phyloP scores from a whole-genome alignment of 2,329 filamentous ascomycete genomes.

The Tolypocladium amazonense region DNA sequence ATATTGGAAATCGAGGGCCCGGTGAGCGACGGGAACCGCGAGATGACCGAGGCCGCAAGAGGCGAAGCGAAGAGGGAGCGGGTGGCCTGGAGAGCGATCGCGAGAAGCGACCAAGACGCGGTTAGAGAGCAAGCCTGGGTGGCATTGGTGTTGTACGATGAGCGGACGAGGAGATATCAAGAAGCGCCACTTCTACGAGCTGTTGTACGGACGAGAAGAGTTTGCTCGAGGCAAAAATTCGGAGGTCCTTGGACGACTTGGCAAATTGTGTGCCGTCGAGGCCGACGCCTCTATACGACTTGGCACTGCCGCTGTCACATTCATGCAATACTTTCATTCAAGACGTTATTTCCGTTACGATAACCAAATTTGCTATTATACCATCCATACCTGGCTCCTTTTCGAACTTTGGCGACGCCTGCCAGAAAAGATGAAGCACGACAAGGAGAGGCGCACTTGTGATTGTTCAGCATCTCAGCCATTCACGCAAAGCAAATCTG shows the following conservation, averaged over 20 bases:
- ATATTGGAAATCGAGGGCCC: constrained; percentile 17
- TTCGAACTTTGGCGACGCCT: neutral
- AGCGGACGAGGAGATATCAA: neutral
- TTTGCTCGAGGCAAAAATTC: neutral
- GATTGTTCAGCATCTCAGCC: neutral
- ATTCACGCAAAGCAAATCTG: neutral
- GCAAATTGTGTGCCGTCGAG: neutral
- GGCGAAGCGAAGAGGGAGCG: constrained; percentile 37
- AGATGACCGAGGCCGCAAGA: constrained; percentile 26
- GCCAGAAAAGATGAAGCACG: neutral
- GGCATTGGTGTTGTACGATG: neutral
- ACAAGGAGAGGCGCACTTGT: neutral
- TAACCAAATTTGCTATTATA: neutral
- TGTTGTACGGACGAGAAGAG: neutral
- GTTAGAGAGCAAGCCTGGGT: neutral
- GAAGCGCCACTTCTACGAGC: neutral
- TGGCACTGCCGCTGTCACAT: neutral
- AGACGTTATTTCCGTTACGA: neutral
- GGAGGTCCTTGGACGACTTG: neutral
- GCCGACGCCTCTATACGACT: neutral
- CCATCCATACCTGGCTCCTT: neutral
- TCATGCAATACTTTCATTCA: neutral
- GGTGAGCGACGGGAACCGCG: constrained; percentile 22
- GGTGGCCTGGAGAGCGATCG: constrained; percentile 28
- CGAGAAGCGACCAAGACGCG: constrained; percentile 43